Conservation (phyloP, 208 protist species). For the Trypanosoma scelopori region DNA sequence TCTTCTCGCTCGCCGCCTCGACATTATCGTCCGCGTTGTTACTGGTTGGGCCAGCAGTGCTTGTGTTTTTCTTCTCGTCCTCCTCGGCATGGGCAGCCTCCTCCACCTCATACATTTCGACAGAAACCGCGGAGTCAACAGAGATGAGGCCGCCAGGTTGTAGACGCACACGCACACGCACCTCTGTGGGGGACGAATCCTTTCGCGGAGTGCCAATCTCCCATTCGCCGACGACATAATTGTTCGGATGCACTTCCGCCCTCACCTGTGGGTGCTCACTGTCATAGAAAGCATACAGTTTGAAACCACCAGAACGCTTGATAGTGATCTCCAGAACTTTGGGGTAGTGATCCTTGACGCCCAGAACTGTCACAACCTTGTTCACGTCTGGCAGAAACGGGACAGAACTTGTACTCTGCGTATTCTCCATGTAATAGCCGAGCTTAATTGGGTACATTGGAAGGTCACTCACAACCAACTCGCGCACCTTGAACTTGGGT, state of each 20-base stretch:
- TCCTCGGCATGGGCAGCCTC: conserved; percentile 25
- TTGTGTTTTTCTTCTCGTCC: conserved; percentile 29
- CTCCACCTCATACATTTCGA: conserved; percentile 82
- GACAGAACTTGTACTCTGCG: conserved; percentile 52
- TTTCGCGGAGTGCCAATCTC: conserved; percentile 50
- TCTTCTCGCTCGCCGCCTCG: conserved; percentile 28
- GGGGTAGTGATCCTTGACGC: conserved; percentile 56
- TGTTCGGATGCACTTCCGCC: conserved; percentile 32
- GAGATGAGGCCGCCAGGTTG: conserved; percentile 53
- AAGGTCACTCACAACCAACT: conserved; percentile 82
- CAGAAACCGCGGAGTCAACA: conserved; percentile 63
- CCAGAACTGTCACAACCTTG: conserved; percentile 76
- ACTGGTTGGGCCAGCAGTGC: conserved; percentile 17
- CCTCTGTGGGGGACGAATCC: conserved; percentile 30
- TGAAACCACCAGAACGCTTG: conserved; percentile 56
- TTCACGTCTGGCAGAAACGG: conserved; percentile 86
- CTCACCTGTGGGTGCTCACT: conserved; percentile 46
- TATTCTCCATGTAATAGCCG: conserved; percentile 70
- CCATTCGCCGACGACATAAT: conserved; percentile 76
- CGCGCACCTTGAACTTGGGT: conserved; percentile 88
- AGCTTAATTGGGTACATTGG: conserved; percentile 78
- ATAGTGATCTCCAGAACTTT: conserved; percentile 86
- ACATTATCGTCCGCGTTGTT: conserved; percentile 27
- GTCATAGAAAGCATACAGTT: conserved; percentile 86
- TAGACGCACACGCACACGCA: conserved; percentile 63